A percentile compares a stretch with the other conserved stretches of the same genome.
phyloP scores from a whole-genome alignment of 805 yeast genomes.

The Wickerhamomyces chaumierensis region DNA sequence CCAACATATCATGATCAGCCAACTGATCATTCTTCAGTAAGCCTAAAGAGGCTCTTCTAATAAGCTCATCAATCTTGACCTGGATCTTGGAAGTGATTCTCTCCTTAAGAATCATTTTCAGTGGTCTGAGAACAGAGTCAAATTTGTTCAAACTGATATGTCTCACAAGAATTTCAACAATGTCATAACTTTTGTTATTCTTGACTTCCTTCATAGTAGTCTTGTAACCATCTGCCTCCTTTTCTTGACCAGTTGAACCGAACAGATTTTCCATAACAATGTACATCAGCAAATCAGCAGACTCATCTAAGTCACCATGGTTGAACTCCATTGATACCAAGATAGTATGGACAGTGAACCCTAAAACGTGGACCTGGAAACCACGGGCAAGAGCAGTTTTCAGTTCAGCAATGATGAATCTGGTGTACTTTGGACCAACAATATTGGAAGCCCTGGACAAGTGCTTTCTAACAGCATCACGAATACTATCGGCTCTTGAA shows the following conservation, averaged over 20 bases:
- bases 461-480: slow-evolving; percentile 76
- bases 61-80: slow-evolving; percentile 64
- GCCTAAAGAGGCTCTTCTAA: slow-evolving; percentile 73
- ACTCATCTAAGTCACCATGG: slow-evolving; percentile 70
- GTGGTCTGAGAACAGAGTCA: slow-evolving; percentile 50
- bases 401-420: slow-evolving; percentile 69
- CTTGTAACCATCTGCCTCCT: slow-evolving; percentile 86
- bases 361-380: slow-evolving; percentile 85
- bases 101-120: slow-evolving; percentile 52
- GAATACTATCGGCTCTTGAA: slow-evolving; percentile 72
- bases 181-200: slow-evolving; percentile 77
- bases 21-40: slow-evolving; percentile 57
- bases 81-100: slow-evolving; percentile 58
- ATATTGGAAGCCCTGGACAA: slow-evolving; percentile 51
- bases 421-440: slow-evolving; percentile 65
- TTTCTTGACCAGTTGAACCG: slow-evolving; percentile 87
- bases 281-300: slow-evolving; percentile 47
- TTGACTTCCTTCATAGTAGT: slow-evolving; percentile 86
- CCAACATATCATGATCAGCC: slow-evolving; percentile 44
- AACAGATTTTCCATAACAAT: slow-evolving; percentile 86
- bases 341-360: slow-evolving; percentile 74
- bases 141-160: slow-evolving; percentile 51
- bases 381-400: slow-evolving; percentile 75
- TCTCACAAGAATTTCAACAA: slow-evolving; percentile 67
- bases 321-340: slow-evolving; percentile 41